Base-by-base conservation (phyloP, 805 yeast genomes). In the Tetrapisispora phaffii region DNA sequence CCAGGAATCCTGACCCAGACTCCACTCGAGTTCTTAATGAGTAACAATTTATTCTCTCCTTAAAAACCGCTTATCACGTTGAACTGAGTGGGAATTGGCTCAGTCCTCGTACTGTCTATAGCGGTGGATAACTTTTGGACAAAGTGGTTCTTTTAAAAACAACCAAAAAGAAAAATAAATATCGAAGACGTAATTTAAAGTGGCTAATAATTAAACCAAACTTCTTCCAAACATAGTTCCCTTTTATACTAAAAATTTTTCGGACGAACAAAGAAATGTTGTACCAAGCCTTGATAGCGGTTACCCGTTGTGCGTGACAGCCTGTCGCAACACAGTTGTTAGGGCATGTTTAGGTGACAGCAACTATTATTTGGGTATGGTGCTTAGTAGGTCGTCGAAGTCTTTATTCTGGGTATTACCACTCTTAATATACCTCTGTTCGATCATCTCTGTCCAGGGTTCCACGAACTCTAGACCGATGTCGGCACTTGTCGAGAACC, bases 371-470 rank as follows among this genome's bases (percentile, higher is more conserved):
- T 34, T 34, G 3, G 39, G 31, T 6, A 26, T 4, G 4, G 39
- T 20, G 21, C 26, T 34, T 15, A 26, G n/a, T 7, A 41, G 23
- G 9, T 41, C 34, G 2, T 41, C 44, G n/a, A 41, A 41, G 10
- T 41, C 21, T 19, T 10, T 13, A 8, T 23, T 29, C 3, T 24
- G 5, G 15, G 24, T n/a, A 12, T 44, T 42, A 19, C 46, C 22
- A 21, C 39, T 37, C 15, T 34, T 33, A 2, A 73, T 43, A 46
- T 77, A 73, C 48, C 80, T 85, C 52, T 78, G 80, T 57, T 82
- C 90, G 35, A 83, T 74, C 76, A 82, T 79, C 57, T 81, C 85
- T 0, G 90, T 82, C 80, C 88, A 83, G 2, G 86, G 86, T 33
- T 80, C 89, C 24, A 81, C 82, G 51, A 76, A 76, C 45, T 75